Evolutionary conservation across 352 stramenopile genomes (phyloP), one percentile per base, ranked within the genome.

Genomic region (Globisporangium cystogenes): DNA sequence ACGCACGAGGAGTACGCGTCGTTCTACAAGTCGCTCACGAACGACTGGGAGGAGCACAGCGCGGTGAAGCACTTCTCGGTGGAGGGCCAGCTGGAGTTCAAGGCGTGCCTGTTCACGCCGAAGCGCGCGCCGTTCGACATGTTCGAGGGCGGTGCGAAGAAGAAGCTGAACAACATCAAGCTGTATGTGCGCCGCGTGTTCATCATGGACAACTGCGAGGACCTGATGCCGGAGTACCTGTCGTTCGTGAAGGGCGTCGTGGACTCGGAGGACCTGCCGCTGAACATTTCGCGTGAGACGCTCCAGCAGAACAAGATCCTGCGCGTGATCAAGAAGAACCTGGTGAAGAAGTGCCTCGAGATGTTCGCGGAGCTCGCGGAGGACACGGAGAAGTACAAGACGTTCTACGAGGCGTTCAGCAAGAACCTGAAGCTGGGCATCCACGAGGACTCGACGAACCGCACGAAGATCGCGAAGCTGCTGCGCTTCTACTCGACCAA

Each of bases 271-370:
- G 97, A 99, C 81, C 75, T 99, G 64, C 97, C 97, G 39, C 82
- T 99, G 15, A 99, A 99, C 88, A 99, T 99, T 72, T 99, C 97
- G 54, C 96, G 97, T 92, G 97, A 99, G 74, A 99, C 96, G 39
- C 89, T 99, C 44, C 97, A 99, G 82, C 97, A 99, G 79, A 99
- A 99, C 95, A 99, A 99, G 89, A 99, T 99, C 70, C 78, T 99
- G 51, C 87, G 93, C 57, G 97, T 99, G 56, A 99, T 99, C 81
- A 98, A 98, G 86, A 99, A 99, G 93, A 99, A 99, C 74, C 67
- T 99, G 54, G 83, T 99, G 47, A 99, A 99, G 95, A 99, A 99
- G 76, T 93, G 79, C 65, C 90, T 99, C 48, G 97, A 99, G 66
- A 98, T 99, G 85, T 99, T 99, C 77, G 98, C 96, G 43, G 96